Base-by-base conservation (phyloP, 139 green algal species). In the Ettlia oleoabundans region DNA sequence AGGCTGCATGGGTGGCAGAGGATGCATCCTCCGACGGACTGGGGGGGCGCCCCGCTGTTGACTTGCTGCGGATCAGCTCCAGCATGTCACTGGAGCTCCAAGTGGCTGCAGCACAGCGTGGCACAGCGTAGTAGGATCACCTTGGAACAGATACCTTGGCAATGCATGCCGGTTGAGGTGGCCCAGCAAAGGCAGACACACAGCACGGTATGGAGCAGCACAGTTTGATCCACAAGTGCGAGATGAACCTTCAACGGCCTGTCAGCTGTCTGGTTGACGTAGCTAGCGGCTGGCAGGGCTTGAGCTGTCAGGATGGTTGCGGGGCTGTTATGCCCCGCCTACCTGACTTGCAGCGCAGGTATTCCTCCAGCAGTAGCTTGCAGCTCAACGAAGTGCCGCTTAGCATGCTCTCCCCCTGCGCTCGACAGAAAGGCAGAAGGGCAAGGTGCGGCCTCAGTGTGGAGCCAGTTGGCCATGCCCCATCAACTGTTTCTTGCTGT, bases 361-460 rank as follows among this genome's bases (percentile, higher is more conserved):
- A 95, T 82, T 95, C 91, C 13, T 74, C 81, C 10, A 84, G 80
- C 42, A 95, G 37, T 28, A 67, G 61, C 22, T 65, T 72, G 55
- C 88, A 85, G 3, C 81, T 93, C 51, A 85, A 82, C 4, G 63
- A 88, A 38, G 28, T 33, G 0, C 66, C 37, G 64, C 90, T 76
- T 64, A 95, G 67, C 47, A 94, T 51, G 26, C 37, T 6, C 80
- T 92, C 84, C 1, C 91, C 86, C 82, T 90, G 83, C n/a, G n/a
- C n/a, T n/a, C n/a, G n/a, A n/a, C 66, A n/a, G 0, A 6, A 19
- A 0, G 10, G 77, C n/a, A n/a, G n/a, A n/a, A n/a, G n/a, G n/a
- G n/a, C n/a, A n/a, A n/a, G n/a, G n/a, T n/a, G n/a, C n/a, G n/a
- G n/a, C n/a, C n/a, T n/a, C n/a, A n/a, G n/a, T n/a, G n/a, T n/a